phyloP scores from a whole-genome alignment of 1,284 basidiomycete genomes.

The Ustilago trichophora region DNA sequence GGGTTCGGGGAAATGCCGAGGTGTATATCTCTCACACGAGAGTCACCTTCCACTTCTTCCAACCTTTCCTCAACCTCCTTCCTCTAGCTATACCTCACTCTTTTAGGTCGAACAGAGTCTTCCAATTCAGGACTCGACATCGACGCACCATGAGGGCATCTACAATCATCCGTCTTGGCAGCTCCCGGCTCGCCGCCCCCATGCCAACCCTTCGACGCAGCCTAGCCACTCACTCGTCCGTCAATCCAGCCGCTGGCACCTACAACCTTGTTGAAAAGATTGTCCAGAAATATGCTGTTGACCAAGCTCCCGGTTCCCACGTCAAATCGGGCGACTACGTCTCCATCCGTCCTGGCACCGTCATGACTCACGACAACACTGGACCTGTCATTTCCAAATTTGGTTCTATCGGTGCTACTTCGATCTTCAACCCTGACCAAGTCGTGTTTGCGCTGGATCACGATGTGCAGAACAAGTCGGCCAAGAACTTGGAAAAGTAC shows the following conservation, averaged over 20 bases:
- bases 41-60: not conserved
- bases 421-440: constrained; percentile 82
- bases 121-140: too few species aligned
- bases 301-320: constrained; percentile 72
- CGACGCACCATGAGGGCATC: constrained; percentile 32
- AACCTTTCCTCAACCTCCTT: not conserved
- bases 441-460: constrained; percentile 97
- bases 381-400: constrained; percentile 93
- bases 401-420: constrained; percentile 90
- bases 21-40: not conserved
- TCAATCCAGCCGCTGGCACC: constrained; percentile 30
- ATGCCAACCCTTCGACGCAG: constrained; percentile 17
- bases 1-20: constrained; percentile 27
- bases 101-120: too few species aligned
- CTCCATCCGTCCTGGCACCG: constrained; percentile 96
- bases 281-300: constrained; percentile 95
- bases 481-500: constrained; percentile 95
- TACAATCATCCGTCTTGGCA: constrained; percentile 31
- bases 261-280: constrained; percentile 87
- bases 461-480: constrained; percentile 94
- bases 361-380: constrained; percentile 82
- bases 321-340: constrained; percentile 98
- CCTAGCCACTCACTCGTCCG: constrained; percentile 38
- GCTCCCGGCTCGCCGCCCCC: constrained; percentile 8
- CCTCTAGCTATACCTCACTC: too few species aligned